Evolutionary conservation across 345 rosid genomes (phyloP), one percentile per base, ranked within the genome.

Genomic region (Nasturtium officinale): DNA sequence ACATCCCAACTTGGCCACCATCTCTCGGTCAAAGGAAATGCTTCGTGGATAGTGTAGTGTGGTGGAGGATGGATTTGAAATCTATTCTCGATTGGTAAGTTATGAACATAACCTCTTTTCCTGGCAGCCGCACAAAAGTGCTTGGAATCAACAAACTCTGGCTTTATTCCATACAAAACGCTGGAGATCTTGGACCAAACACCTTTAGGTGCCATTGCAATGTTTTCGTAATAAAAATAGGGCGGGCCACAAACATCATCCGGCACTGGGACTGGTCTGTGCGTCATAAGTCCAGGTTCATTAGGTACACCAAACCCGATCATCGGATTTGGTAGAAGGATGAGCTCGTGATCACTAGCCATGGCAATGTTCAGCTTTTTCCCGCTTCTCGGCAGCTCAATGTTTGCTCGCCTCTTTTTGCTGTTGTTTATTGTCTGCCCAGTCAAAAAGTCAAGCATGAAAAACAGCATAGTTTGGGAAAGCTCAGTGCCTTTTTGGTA

Each of bases 1-100:
- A 2, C 6, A 16, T 92, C 98, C 98, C 98, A 88, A 3, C 74
- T 50, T 7, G 98, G 96, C 98, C 96, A 90, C 92, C 95, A 77
- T 45, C 15, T 66, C 46, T 32, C 63, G 8, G 72, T 72, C 26
- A 50, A 12, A 0, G 75, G 78, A 0, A 76, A 43, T 1, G 74
- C 72, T 26, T 80, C 80, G 7, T 67, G 74, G 29, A 82, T 72
- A 0, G 74, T 75, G 2, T 3, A 9, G 40, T 35, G 40, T 4
- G 74, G 80, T 32, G 38, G 28, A 23, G 82, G 85, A 1, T 50
- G 40, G 17, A 82, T 47, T 5, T 66, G 73, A 52, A 50, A 78
- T 0, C 84, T 28, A 35, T 35, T 0, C 40, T 35, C 3, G 40
- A 35, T 35, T 35, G 40, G 40, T 9, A 35, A 3, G 9, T 35